These are phyloP conservation scores for Ophiocordyceps camponoti-rufipedis DNA, from an alignment of 2,329 filamentous ascomycete genomes.

Conservation along the genomic window DNA sequence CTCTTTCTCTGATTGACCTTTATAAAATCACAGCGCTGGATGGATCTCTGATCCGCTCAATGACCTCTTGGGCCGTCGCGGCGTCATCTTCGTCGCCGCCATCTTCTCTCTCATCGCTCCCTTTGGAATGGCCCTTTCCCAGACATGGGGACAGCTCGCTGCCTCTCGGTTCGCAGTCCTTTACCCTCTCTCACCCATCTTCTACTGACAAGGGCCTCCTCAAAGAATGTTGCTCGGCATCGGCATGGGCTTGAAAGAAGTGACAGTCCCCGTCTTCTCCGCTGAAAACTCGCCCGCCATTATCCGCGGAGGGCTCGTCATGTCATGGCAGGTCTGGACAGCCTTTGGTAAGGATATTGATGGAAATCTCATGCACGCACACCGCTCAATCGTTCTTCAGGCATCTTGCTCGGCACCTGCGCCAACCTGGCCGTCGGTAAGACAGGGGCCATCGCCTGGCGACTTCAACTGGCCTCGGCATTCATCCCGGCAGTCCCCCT, in stretches of 20 bases:
- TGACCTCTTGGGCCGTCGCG: conserved; percentile 36
- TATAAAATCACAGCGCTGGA: conserved; percentile 24
- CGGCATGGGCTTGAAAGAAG: conserved; percentile 37
- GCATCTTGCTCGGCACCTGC: conserved; percentile 47
- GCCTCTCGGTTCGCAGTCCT: conserved; percentile 24
- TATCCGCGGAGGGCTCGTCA: conserved; percentile 34
- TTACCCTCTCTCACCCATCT: not conserved
- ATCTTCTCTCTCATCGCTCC: conserved; percentile 43
- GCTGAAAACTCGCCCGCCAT: conserved; percentile 32
- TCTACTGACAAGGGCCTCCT: not conserved
- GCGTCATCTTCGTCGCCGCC: conserved; percentile 44
- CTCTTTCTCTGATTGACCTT: no score
- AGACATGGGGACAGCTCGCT: conserved; percentile 40
- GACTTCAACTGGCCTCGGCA: conserved; percentile 44
- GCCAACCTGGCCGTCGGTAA: conserved; percentile 48
- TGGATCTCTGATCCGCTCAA: conserved; percentile 48
- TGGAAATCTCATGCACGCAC: no score
- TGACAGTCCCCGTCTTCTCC: conserved; percentile 32
- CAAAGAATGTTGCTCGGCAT: conserved; percentile 30
- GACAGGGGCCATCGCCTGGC: conserved; percentile 39
- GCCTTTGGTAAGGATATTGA: conserved; percentile 21
- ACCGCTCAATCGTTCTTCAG: conserved; percentile 8
- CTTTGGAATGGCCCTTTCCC: conserved; percentile 39
- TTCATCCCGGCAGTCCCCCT: conserved; percentile 47
- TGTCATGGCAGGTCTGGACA: conserved; percentile 36